Evolutionary conservation across 306 rosid species (phyloP), one percentile per base, ranked within the genome.

Genomic region (Medicago arabica): DNA sequence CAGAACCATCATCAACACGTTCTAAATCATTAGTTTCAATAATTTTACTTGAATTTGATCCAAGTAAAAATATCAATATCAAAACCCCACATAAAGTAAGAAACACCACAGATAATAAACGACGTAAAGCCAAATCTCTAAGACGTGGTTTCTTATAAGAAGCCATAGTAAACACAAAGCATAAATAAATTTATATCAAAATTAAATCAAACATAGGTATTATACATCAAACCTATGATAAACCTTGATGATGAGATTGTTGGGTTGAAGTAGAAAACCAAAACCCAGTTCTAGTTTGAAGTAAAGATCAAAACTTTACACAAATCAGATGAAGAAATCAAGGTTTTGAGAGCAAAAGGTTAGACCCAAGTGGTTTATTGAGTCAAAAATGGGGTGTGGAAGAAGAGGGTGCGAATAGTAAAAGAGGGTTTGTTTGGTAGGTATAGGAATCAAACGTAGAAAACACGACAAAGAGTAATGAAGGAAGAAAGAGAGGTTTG

Each of bases 41-140:
- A n/a, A 9, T 76, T 60, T 85, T 34, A 34, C 81, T 64, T 36
- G 89, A 82, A 83, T 88, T 80, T 38, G 89, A 82, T 83, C 91
- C 87, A 72, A 86, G 23, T 49, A 88, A 72, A 76, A 89, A 81
- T 8, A 89, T 47, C 72, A 90, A 82, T 41, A 92, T 59, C 79
- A 92, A 68, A 80, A 90, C 88, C 82, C 89, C 98, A 59, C 83
- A 80, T 17, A 89, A 17, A 3, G 93, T 82, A 60, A 89, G 82
- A 57, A 87, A 72, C 58, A 89, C 89, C 47, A 86, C 83, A 60
- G 74, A 78, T 44, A 89, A 81, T 75, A 96, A 73, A 55, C 93
- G 97, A 71, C 91, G 87, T 58, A 86, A 77, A 67, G 97, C 91
- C 65, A 50, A 64, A 71, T 72, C 87, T 78, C 87, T 95, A 28